Conservation (phyloP, 164 flowering plant species). For the Tinospora cordifolia region DNA sequence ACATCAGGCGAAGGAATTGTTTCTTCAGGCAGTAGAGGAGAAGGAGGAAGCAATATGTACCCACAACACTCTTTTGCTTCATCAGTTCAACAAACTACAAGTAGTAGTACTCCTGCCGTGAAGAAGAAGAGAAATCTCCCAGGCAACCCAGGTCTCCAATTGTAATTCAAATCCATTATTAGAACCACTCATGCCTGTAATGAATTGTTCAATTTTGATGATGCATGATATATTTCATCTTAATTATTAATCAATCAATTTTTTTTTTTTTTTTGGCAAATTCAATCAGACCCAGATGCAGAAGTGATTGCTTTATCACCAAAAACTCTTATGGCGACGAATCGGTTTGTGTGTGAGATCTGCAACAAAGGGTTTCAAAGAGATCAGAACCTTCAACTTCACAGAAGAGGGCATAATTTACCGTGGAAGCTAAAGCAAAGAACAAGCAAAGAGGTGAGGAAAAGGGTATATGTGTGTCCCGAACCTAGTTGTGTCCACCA, state of each 20-base stretch:
- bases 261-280: not conserved
- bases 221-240: too few relatives aligned
- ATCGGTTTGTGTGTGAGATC: constrained; percentile 86
- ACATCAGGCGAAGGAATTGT: constrained; percentile 64
- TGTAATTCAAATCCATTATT: not conserved
- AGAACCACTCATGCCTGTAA: not conserved
- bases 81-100: constrained; percentile 16
- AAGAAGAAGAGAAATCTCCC: constrained; percentile 80
- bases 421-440: constrained; percentile 96
- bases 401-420: constrained; percentile 85
- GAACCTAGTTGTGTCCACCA: constrained; percentile 80
- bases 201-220: not conserved
- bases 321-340: constrained; percentile 71
- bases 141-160: constrained; percentile 68
- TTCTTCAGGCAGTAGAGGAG: constrained; percentile 46
- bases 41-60: constrained; percentile 18
- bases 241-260: not conserved
- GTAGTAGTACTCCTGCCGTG: constrained; percentile 15
- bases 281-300: constrained; percentile 32
- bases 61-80: constrained; percentile 31
- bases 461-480: constrained; percentile 90
- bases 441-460: constrained; percentile 54
- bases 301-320: constrained; percentile 67
- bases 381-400: constrained; percentile 90
- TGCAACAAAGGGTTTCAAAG: constrained; percentile 96